Evolutionary conservation across 495 filamentous ascomycete genomes (phyloP), one percentile per base, ranked within the genome.

Genomic region (Pyrenula massariospora): DNA sequence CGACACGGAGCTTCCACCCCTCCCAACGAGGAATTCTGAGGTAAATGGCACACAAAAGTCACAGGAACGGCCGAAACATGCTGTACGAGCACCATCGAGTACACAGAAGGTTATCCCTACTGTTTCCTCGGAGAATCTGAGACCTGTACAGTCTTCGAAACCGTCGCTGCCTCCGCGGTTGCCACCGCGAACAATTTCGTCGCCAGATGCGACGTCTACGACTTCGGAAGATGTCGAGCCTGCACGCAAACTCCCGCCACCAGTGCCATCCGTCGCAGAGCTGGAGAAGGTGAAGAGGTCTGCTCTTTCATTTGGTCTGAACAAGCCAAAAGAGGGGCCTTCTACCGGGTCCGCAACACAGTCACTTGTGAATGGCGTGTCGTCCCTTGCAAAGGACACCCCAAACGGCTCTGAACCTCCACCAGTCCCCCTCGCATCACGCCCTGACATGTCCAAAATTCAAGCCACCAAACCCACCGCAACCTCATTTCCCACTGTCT

Each of bases 401-500:
- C 50, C 19, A 21, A 19, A 8, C n/a, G 5, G 8, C 19, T 10
- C n/a, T 8, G 8, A 52, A 10, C 76, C 82, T 10, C 83, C 83
- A 3, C 82, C 82, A 2, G 66, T 85, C 22, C 83, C 82, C 5
- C 57, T 73, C 47, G 66, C 69, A 24, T 79, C 82, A 36, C 73
- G 79, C n/a, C 83, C 82, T 1, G 76, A 85, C 62, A 69, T 84
- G 8, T 74, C 75, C 2, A 74, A 76, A 52, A 63, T 81, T 2
- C 68, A 76, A 59, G 74, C 76, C 11, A 78, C 75, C 1, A 85
- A 84, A 57, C 78, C 79, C 2, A 76, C 74, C 22, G 8, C 50
- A 8, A 52, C 65, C 1, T 24, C 66, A 22, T 54, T 62, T 10
- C 61, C 59, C 24, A 68, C 69, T 3, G 69, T 66, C 20, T 98